Percentiles rank a stretch among this genome's conserved stretches.
Conservation (phyloP, 495 filamentous ascomycete species). For the Aspergillus haitiensis region DNA sequence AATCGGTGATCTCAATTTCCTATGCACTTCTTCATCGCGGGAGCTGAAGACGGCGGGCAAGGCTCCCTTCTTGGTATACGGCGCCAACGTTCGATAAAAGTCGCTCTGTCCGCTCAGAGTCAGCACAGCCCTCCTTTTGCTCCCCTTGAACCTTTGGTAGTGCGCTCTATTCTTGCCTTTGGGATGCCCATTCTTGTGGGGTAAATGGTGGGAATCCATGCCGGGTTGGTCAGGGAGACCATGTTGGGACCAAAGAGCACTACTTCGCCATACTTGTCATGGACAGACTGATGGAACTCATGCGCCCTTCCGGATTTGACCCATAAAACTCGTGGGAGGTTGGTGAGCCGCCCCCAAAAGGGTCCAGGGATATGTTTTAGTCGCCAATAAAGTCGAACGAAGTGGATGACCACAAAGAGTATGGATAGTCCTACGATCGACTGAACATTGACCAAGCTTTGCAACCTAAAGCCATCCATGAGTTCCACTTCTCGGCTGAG, state of each 20-base stretch:
- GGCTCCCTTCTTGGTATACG: slow-evolving; percentile 21
- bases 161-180: no score
- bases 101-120: background rate
- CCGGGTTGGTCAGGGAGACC: slow-evolving; percentile 1
- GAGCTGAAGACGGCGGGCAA: slow-evolving; percentile 36
- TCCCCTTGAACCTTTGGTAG: background rate
- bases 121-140: background rate
- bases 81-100: slow-evolving; percentile 21
- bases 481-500: no score
- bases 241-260: slow-evolving; percentile 5
- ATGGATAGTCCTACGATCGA: background rate
- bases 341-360: background rate
- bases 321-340: background rate
- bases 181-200: no score
- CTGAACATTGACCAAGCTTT: background rate
- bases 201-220: background rate
- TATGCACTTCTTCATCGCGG: slow-evolving; percentile 39
- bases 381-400: background rate
- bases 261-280: slow-evolving; percentile 1
- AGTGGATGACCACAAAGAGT: background rate
- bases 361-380: slow-evolving; percentile 9
- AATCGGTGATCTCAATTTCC: slow-evolving; percentile 38
- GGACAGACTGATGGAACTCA: background rate
- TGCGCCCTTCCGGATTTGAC: background rate
- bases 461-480: no score